phyloP scores from a whole-genome alignment of 2,329 filamentous ascomycete genomes.

The Hypoxylon sp. region DNA sequence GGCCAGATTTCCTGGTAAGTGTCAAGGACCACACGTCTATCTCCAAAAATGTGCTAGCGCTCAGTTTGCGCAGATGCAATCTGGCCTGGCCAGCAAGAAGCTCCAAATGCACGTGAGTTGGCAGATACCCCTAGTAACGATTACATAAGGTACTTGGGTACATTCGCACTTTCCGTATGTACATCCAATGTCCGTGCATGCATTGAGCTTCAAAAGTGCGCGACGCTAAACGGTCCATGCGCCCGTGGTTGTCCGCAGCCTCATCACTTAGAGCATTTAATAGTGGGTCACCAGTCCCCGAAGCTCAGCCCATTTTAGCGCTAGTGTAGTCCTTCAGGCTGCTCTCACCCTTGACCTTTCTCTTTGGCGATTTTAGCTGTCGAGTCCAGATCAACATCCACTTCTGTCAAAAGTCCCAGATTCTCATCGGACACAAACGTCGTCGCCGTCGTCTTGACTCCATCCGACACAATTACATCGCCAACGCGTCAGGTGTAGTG shows the following conservation, averaged over 20 bases:
- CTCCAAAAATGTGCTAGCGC: slow-evolving; percentile 29
- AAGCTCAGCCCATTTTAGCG: slow-evolving; percentile 35
- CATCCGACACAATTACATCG: slow-evolving; percentile 3
- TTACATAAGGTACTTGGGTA: slow-evolving; percentile 3
- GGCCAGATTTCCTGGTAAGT: slow-evolving; percentile 46
- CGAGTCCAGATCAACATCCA: slow-evolving; percentile 34
- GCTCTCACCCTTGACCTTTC: slow-evolving; percentile 35
- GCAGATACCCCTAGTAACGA: not conserved
- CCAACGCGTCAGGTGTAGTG: slow-evolving; percentile 9
- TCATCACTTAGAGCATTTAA: slow-evolving; percentile 27
- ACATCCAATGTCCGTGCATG: too few species aligned
- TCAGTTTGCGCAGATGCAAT: slow-evolving; percentile 32
- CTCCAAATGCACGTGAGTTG: slow-evolving; percentile 30
- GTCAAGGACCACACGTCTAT: slow-evolving; percentile 26
- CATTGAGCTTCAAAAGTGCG: not conserved
- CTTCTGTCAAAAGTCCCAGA: slow-evolving; percentile 6
- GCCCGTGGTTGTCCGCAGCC: slow-evolving; percentile 23
- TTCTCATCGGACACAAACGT: slow-evolving; percentile 5
- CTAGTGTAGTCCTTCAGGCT: slow-evolving; percentile 29
- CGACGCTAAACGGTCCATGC: slow-evolving; percentile 15
- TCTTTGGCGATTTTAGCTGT: slow-evolving; percentile 34
- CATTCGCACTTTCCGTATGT: not conserved
- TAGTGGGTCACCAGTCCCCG: slow-evolving; percentile 28
- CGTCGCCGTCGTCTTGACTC: slow-evolving; percentile 1
- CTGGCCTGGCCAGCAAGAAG: slow-evolving; percentile 34